A percentile compares a stretch with the other conserved stretches of the same genome.
phyloP scores from a whole-genome alignment of 495 filamentous ascomycete species.

The Durotheca rogersii region DNA sequence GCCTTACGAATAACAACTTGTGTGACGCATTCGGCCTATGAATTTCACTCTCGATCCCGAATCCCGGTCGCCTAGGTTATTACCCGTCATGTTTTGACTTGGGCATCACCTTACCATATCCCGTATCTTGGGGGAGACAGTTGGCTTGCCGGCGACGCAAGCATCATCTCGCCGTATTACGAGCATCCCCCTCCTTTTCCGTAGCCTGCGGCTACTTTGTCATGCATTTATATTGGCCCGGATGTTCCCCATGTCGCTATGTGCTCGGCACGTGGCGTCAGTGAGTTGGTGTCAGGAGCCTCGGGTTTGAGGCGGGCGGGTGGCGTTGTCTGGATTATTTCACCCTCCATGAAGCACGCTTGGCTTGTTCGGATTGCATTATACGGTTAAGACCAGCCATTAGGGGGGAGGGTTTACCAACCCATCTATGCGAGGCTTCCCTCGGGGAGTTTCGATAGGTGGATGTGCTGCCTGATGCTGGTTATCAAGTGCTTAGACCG shows the following conservation, averaged over 20 bases:
- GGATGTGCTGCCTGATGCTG: constrained; percentile 5
- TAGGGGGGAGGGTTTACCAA: not conserved
- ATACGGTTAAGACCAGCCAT: not conserved
- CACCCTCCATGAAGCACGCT: not conserved
- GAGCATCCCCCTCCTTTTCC: not conserved
- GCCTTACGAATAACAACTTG: constrained; percentile 31
- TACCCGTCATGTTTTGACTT: constrained; percentile 9
- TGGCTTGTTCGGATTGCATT: not conserved
- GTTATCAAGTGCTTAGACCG: not conserved
- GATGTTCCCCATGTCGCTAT: not conserved
- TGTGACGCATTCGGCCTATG: constrained; percentile 27
- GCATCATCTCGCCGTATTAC: constrained; percentile 7
- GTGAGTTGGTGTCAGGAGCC: constrained; percentile 6
- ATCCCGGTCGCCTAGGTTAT: not conserved
- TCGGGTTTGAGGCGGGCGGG: constrained; percentile 1
- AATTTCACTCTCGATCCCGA: constrained; percentile 17
- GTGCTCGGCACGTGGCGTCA: constrained; percentile 5
- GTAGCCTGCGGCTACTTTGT: constrained; percentile 18
- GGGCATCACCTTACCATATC: constrained; percentile 5
- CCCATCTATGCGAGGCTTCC: constrained; percentile 3
- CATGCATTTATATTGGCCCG: constrained; percentile 12
- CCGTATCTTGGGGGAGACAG: constrained; percentile 6
- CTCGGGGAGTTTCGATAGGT: not conserved
- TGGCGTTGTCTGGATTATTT: constrained; percentile 12
- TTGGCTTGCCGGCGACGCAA: constrained; percentile 16